Base-by-base conservation (phyloP, 768 basidiomycete genomes). In the Russula dissimulans region DNA sequence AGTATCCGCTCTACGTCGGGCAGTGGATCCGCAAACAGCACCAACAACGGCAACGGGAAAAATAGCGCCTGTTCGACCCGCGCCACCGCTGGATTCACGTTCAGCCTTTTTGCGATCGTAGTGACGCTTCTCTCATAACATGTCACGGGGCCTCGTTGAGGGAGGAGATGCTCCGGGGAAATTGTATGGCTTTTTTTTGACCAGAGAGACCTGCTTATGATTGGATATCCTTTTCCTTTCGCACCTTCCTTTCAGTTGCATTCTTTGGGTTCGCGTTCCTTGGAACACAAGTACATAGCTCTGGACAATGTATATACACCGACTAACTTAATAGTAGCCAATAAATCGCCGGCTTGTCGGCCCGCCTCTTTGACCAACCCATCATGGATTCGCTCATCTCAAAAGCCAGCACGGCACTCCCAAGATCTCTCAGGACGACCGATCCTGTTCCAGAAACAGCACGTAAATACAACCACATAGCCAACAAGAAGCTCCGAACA, bases 401-500 rank as follows among this genome's bases (percentile, higher is more conserved):
- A 14, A 57, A 43, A 42, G 61, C 51, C 18, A 57, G 77, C 58
- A 87, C 90, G 0, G 69, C 80, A 10, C 67, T 88, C 3, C 89
- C 91, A 0, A 81, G 81, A 67, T 91, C 91, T 0, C 79, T 91
- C 17, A 81, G 79, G 54, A 72, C 80, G 10, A 74, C 75, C 0
- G 73, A 75, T 4, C 73, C 82, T 5, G 71, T 78, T 1, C 74
- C 79, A 0, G 78, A 77, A 48, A 75, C 77, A 61, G 71, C 78
- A 1, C 74, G 75, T 2, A 80, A 74, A 48, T 79, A 86, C 67
- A 71, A 71, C 2, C 84, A 89, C 65, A 83, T 94, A 26, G 77
- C 79, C 5, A 86, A 91, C 71, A 82, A 83, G 72, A 91, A 87
- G 67, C 78, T 95, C 1, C 80, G 89, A n/a, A 75, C 82, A 4